Percentiles rank a stretch among this genome's conserved stretches.
Conservation (phyloP, 2,329 filamentous ascomycete species). For the Chalaropsis thielavioides region DNA sequence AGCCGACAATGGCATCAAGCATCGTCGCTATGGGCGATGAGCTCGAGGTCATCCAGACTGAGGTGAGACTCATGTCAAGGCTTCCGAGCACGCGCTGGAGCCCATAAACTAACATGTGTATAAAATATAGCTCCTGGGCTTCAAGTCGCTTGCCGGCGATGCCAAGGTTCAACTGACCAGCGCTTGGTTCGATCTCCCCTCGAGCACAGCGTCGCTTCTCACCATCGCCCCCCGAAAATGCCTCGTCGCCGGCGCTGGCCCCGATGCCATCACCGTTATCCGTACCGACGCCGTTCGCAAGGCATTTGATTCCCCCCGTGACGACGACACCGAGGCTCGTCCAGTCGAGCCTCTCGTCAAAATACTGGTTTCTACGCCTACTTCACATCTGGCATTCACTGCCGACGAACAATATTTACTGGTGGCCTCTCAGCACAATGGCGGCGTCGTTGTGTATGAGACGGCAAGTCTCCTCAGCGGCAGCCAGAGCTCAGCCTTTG, state of each 20-base stretch:
- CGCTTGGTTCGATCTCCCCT: conserved; percentile 62
- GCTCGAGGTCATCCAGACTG: conserved; percentile 65
- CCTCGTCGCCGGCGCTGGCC: conserved; percentile 74
- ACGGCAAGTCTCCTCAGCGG: conserved; percentile 52
- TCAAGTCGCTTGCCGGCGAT: conserved; percentile 65
- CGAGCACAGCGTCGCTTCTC: conserved; percentile 66
- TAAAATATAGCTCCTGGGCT: conserved; percentile 51
- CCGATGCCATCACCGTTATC: conserved; percentile 61
- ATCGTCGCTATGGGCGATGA: conserved; percentile 40
- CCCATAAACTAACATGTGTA: conserved; percentile 9
- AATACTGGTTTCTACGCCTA: conserved; percentile 55
- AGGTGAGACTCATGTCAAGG: conserved; percentile 39
- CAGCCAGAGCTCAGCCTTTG: conserved; percentile 52
- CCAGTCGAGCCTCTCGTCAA: conserved; percentile 59
- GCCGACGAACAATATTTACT: conserved; percentile 77
- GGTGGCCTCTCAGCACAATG: conserved; percentile 65
- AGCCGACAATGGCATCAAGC: conserved; percentile 15
- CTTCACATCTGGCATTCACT: conserved; percentile 83
- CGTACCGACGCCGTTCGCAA: conserved; percentile 65
- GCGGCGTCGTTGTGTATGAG: conserved; percentile 73
- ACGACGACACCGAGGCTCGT: conserved; percentile 50
- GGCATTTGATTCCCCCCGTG: conserved; percentile 48
- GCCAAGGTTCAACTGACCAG: conserved; percentile 68
- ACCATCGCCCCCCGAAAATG: conserved; percentile 68
- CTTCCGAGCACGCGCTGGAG: not conserved